These are phyloP conservation scores for Rhododendron molle DNA, from an alignment of 148 eudicot genomes.

Conservation along the genomic window DNA sequence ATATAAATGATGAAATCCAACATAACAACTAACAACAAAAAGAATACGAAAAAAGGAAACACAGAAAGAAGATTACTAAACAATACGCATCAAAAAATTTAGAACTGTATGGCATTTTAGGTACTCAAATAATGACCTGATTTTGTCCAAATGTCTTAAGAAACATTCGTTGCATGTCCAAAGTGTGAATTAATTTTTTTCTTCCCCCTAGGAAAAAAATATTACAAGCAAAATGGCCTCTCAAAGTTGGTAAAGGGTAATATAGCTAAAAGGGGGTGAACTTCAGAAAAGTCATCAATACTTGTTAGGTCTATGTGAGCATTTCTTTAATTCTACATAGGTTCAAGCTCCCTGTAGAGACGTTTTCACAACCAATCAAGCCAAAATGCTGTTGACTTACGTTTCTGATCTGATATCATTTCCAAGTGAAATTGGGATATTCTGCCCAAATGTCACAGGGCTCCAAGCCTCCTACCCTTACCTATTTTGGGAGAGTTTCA, in stretches of 20 bases:
- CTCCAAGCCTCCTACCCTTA: neutral
- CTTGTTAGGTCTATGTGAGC: neutral
- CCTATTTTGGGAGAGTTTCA: neutral
- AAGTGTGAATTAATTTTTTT: neutral
- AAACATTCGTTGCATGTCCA: neutral
- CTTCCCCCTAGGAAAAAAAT: neutral
- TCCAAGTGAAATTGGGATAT: neutral
- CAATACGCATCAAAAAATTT: neutral
- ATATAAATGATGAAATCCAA: slow-evolving; percentile 3
- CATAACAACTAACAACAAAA: neutral
- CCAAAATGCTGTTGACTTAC: neutral
- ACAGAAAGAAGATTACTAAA: neutral
- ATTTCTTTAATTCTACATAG: neutral
- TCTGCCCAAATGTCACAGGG: neutral
- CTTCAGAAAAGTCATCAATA: neutral
- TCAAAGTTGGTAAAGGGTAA: neutral
- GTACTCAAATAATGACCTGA: neutral
- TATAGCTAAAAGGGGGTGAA: neutral
- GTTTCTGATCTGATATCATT: neutral
- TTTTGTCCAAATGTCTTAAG: neutral
- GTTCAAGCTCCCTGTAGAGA: neutral
- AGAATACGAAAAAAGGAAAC: neutral
- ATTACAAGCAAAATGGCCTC: neutral
- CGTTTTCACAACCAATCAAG: neutral
- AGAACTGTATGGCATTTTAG: neutral